Base-by-base conservation (phyloP, 177 flowering plant genomes). In the Vitis hybrid region DNA sequence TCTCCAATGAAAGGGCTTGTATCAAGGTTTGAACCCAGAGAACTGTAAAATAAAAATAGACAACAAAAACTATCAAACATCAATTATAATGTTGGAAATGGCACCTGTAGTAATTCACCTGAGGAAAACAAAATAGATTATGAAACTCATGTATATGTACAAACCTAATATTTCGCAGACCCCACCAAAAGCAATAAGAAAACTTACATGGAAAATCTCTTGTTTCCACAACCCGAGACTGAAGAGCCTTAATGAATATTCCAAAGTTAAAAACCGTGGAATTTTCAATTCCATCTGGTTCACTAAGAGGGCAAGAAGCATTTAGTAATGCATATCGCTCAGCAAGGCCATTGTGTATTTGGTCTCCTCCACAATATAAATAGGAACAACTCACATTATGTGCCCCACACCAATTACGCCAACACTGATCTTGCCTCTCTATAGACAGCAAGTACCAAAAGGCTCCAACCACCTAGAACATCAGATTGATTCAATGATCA, bases 21-120 rank as follows among this genome's bases (percentile, higher is more conserved):
- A 60, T 80, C 62, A 12, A 88, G 84, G 65, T 84, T 84, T 64
- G 82, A 88, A 2, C 92, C 90, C 13, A 83, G 60, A 50, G 89
- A 82, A 62, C 92, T 88, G 86, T 31, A 71, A 51, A 29, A 62
- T 22, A 21, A 50, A 1, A 26, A 26, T 26, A 26, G 29, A 26
- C 29, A 26, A 26, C 5, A 26, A 26, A 39, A 39, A 39, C 8
- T 4, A 39, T 0, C 1, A 39, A 39, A 39, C 45, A 39, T 39
- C 1, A 39, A 39, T 39, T 7, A 39, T 39, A 39, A 39, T 39
- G 45, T 39, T 39, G 50, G 31, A 15, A 29, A 11, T 51, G 53
- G 15, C 1, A 55, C 26, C 2, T 21, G 15, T 29, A 31, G 2
- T 50, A 1, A n/a, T 26, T 10, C 51, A 16, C 18, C 3, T 39